These are phyloP conservation scores for Lactuca sativa DNA, from an alignment of 129 eudicot genomes.

Conservation along the genomic window DNA sequence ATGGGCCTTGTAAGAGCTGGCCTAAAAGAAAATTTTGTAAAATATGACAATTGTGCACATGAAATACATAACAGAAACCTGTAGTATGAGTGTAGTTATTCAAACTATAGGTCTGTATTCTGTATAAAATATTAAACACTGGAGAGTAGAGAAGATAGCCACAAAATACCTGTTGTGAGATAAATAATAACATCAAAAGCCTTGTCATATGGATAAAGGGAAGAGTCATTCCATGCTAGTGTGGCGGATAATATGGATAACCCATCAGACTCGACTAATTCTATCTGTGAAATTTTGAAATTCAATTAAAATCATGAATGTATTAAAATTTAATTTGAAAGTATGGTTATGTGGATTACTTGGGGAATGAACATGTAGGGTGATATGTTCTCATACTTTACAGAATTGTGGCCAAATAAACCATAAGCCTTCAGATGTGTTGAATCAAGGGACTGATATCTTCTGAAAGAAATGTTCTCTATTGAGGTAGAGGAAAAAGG, in stretches of 20 bases:
- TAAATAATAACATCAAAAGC: constrained; percentile 50
- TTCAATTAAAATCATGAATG: constrained; percentile 9
- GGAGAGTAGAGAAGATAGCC: constrained; percentile 36
- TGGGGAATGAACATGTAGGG: constrained; percentile 64
- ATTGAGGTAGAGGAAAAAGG: constrained; percentile 30
- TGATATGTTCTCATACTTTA: constrained; percentile 42
- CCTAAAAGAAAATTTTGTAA: constrained; percentile 42
- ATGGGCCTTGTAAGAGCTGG: constrained; percentile 40
- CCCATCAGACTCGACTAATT: constrained; percentile 55
- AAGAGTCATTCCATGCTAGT: constrained; percentile 60
- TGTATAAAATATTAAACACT: not conserved
- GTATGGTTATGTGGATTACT: constrained; percentile 33
- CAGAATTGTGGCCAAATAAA: constrained; percentile 46
- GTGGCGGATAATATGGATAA: constrained; percentile 58
- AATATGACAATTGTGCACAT: constrained; percentile 1
- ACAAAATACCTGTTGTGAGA: constrained; percentile 60
- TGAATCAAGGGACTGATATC: constrained; percentile 51
- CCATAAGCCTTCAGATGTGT: constrained; percentile 61
- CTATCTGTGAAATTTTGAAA: constrained; percentile 38
- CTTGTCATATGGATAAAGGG: constrained; percentile 45
- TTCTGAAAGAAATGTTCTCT: constrained; percentile 30
- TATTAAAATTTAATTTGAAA: not conserved
- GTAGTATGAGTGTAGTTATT: not conserved
- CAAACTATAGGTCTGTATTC: not conserved
- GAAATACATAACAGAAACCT: constrained; percentile 6